Conservation (phyloP, 257 asterid species). For the Solanum corneliomulleri region DNA sequence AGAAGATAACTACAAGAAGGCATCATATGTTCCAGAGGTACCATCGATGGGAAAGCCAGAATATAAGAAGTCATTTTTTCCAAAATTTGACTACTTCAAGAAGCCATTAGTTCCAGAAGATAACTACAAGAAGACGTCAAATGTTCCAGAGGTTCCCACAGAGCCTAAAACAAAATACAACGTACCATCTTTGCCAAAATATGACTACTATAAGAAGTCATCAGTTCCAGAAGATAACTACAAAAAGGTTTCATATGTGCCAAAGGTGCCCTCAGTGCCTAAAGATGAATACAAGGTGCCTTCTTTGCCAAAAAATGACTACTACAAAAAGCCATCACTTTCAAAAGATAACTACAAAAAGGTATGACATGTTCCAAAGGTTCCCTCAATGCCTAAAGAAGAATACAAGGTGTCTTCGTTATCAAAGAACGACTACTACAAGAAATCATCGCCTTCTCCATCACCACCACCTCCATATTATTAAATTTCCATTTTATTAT, state of each 20-base stretch:
- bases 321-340: neutral
- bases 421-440: neutral
- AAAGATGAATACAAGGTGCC: neutral
- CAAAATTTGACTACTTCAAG: neutral
- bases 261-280: neutral
- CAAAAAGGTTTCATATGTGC: neutral
- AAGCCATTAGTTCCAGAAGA: neutral
- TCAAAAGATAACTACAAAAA: neutral
- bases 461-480: neutral
- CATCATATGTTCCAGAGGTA: neutral
- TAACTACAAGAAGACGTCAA: neutral
- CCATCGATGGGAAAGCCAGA: too few species aligned
- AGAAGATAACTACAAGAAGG: neutral
- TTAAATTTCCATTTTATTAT: neutral
- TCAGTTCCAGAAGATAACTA: neutral
- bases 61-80: too few species aligned
- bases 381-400: neutral
- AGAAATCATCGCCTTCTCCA: neutral
- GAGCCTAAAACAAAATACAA: neutral
- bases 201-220: neutral
- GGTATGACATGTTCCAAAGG: neutral
- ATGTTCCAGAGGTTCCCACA: neutral
- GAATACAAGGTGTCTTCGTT: neutral
- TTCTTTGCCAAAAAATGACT: neutral
- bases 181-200: neutral